Percentiles rank a stretch among this genome's conserved stretches.
Conservation (phyloP, 345 rosid genomes). For the Orychophragmus violaceus region DNA sequence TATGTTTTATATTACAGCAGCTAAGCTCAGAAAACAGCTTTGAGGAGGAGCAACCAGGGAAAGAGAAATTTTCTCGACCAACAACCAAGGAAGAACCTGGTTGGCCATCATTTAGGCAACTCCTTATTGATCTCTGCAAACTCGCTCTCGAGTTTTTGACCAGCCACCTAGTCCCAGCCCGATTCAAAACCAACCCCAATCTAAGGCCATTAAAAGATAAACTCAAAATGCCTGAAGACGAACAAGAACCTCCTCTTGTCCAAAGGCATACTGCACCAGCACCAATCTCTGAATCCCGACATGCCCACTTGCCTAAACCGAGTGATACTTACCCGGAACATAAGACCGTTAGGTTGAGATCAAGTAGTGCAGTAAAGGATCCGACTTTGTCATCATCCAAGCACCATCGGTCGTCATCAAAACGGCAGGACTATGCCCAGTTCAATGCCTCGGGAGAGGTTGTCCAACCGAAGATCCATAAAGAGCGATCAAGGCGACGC, state of each 20-base stretch:
- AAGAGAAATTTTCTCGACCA: constrained; percentile 47
- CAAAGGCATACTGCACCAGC: constrained; percentile 59
- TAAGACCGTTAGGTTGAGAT: constrained; percentile 61
- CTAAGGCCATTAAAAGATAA: constrained; percentile 68
- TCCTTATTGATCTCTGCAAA: constrained; percentile 62
- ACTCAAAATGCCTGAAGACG: constrained; percentile 76
- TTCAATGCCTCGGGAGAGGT: constrained; percentile 67
- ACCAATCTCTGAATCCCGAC: constrained; percentile 53
- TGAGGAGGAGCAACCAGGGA: constrained; percentile 35
- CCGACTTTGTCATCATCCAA: constrained; percentile 56
- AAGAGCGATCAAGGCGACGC: constrained; percentile 80
- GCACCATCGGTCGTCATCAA: constrained; percentile 56
- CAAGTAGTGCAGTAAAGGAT: constrained; percentile 58
- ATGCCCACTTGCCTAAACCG: constrained; percentile 37
- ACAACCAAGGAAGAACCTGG: constrained; percentile 67
- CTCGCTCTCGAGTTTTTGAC: constrained; percentile 59
- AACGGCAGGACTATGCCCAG: constrained; percentile 62
- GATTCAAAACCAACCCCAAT: constrained; percentile 34
- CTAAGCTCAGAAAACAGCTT: constrained; percentile 34
- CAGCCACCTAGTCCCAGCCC: constrained; percentile 52
- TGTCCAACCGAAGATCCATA: constrained; percentile 60
- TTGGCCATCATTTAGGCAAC: constrained; percentile 95
- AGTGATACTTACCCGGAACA: constrained; percentile 45
- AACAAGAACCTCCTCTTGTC: constrained; percentile 41
- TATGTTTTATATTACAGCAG: constrained; percentile 16